A percentile compares a stretch with the other conserved stretches of the same genome.
Conservation (phyloP, 345 rosid species). For the Salix exigua region DNA sequence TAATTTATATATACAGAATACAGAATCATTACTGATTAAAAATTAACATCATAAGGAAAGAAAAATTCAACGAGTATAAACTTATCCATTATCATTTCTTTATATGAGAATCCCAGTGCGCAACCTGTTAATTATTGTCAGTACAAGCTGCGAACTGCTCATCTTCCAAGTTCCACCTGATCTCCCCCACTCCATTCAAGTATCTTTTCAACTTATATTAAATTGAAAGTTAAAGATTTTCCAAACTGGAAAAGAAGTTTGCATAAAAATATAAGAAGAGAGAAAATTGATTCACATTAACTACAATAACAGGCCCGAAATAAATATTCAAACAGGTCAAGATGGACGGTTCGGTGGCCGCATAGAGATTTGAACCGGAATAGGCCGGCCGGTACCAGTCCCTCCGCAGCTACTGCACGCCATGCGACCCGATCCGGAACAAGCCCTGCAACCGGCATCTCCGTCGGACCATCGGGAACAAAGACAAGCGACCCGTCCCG, state of each 20-base stretch:
- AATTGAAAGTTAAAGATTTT: not conserved
- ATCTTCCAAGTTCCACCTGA: constrained; percentile 7
- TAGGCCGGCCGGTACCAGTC: constrained; percentile 78
- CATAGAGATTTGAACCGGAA: constrained; percentile 68
- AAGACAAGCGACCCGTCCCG: constrained; percentile 72
- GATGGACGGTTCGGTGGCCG: constrained; percentile 46
- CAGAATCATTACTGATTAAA: not conserved
- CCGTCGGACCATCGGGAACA: constrained; percentile 94
- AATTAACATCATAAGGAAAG: not conserved
- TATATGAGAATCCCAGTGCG: constrained; percentile 11
- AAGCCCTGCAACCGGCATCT: constrained; percentile 78
- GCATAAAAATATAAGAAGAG: not conserved
- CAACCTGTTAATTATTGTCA: not conserved
- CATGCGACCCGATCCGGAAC: constrained; percentile 86
- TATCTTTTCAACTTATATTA: constrained; percentile 3
- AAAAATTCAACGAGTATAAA: not conserved
- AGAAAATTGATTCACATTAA: not conserved
- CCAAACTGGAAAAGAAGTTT: not conserved
- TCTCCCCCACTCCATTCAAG: not conserved
- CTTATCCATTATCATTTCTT: not conserved
- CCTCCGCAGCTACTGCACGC: constrained; percentile 86
- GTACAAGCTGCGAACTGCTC: not conserved
- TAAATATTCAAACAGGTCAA: constrained; percentile 10
- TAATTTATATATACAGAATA: not conserved
- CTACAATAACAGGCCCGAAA: not conserved